Evolutionary conservation across 2,329 filamentous ascomycete species (phyloP).

Genomic region (Fusarium goolgardi): DNA sequence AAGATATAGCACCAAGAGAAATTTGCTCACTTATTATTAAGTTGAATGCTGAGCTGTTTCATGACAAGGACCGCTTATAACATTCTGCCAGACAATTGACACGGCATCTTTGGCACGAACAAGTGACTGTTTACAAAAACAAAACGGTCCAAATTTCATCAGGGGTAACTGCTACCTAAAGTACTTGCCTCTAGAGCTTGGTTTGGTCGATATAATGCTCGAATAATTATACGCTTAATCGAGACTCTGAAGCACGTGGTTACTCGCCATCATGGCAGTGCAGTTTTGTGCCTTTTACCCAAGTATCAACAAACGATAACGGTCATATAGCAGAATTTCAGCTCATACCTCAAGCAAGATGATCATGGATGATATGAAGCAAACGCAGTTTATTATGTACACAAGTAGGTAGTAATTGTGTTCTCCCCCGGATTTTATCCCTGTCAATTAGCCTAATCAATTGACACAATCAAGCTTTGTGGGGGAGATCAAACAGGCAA

Average conservation of each 20-base stretch:
- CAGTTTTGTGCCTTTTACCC: not conserved
- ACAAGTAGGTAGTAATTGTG: not conserved
- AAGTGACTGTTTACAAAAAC: no score
- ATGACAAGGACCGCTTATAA: not conserved
- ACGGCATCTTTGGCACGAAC: not conserved
- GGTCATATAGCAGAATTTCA: not conserved
- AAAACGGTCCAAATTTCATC: no score
- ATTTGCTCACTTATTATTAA: not conserved
- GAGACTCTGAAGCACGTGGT: not conserved
- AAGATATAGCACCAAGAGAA: not conserved
- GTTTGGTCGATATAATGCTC: not conserved
- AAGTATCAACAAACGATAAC: not conserved
- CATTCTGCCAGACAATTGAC: not conserved
- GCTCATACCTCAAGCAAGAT: not conserved
- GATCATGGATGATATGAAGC: not conserved
- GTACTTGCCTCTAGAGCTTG: not conserved
- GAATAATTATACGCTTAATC: not conserved
- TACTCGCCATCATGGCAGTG: not conserved
- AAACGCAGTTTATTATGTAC: not conserved
- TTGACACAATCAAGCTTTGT: slow-evolving; percentile 18
- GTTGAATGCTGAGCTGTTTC: not conserved
- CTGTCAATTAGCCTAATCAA: slow-evolving; percentile 1
- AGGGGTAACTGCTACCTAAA: not conserved
- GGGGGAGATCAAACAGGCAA: slow-evolving; percentile 9
- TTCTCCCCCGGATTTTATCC: slow-evolving; percentile 22